Percentiles rank a stretch among this genome's conserved stretches.
phyloP scores from a whole-genome alignment of 345 rosid genomes.

The Noccaea caerulescens region DNA sequence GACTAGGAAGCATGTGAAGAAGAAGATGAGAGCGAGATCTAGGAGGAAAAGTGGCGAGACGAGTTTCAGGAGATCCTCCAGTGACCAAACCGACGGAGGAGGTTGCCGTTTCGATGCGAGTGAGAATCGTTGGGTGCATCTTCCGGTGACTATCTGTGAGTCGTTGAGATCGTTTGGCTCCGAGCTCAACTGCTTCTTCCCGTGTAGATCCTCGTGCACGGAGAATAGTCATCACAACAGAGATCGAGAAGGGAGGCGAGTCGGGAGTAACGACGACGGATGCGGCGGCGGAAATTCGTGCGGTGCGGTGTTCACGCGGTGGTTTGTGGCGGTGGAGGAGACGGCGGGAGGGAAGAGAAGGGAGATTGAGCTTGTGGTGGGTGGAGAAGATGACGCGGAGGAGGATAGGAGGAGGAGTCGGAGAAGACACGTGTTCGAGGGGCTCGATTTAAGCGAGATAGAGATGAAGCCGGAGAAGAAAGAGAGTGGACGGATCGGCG shows the following conservation, averaged over 20 bases:
- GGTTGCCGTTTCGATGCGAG: slow-evolving; percentile 38
- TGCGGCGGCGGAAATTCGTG: slow-evolving; percentile 53
- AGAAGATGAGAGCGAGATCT: slow-evolving; percentile 72
- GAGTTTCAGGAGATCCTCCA: slow-evolving; percentile 59
- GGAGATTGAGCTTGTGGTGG: slow-evolving; percentile 76
- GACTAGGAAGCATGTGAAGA: slow-evolving; percentile 90
- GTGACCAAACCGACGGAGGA: slow-evolving; percentile 34
- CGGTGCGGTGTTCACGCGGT: slow-evolving; percentile 78
- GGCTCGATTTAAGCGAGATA: slow-evolving; percentile 54
- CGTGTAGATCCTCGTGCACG: slow-evolving; percentile 81
- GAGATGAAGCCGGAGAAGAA: slow-evolving; percentile 50
- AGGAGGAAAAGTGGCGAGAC: slow-evolving; percentile 65
- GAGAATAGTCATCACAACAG: slow-evolving; percentile 26
- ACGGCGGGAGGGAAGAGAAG: slow-evolving; percentile 64
- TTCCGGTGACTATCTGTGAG: slow-evolving; percentile 83
- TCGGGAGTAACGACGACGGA: slow-evolving; percentile 41
- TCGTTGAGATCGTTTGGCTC: slow-evolving; percentile 78
- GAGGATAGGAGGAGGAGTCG: slow-evolving; percentile 58
- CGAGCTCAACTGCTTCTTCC: slow-evolving; percentile 84
- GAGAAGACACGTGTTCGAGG: slow-evolving; percentile 76
- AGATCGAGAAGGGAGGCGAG: slow-evolving; percentile 37
- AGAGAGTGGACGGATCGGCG: slow-evolving; percentile 55
- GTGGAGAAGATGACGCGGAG: slow-evolving; percentile 56
- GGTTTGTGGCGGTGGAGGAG: slow-evolving; percentile 81
- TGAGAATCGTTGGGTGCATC: slow-evolving; percentile 75